Base-by-base conservation (phyloP, 2,329 filamentous ascomycete genomes). In the Cercospora beticola region DNA sequence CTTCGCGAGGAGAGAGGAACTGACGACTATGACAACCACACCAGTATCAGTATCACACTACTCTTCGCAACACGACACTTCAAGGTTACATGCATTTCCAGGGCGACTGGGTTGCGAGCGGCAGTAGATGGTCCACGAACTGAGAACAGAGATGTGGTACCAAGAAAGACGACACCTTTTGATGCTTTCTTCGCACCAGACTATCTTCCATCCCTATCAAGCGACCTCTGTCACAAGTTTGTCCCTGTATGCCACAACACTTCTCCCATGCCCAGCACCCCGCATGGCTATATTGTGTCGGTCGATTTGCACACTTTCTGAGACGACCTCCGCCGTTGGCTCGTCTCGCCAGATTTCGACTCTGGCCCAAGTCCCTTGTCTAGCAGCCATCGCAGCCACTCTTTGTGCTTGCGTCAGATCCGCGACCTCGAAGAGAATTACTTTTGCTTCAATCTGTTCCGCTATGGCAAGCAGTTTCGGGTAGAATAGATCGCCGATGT, bases 311-410 rank as follows among this genome's bases (percentile, higher is more conserved):
- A 23, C 72, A 31, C 57, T 76, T 4, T 78, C 76, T 0, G 8
- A 59, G 16, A 8, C 36, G 18, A 28, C 14, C 18, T 23, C 16
- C 5, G 52, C 66, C 70, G 70, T 0, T 21, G 88, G 88, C 78
- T 84, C 86, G 76, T 94, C 92, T 65, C 90, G 82, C 92, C 92
- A 94, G 5, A 94, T 83, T 78, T 93, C 89, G 1, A 89, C 78
- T 2, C 77, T 76, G 2, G 81, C 77, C 75, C 77, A 83, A 23
- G 69, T 57, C 0, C 73, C 71, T 12, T 64, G 68, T 10, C 68
- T 62, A n/a, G 66, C 80, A 73, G 83, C 86, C 75, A 87, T 80
- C 8, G 77, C 74, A 1, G 86, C 84, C 1, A 95, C 90, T 12
- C 92, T 83, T 5, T 79, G 65, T 0, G 91, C 92, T 79, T 96